A percentile compares a stretch with the other conserved stretches of the same genome.
phyloP scores from a whole-genome alignment of 306 rosid species.

The Cicer yamashitae region DNA sequence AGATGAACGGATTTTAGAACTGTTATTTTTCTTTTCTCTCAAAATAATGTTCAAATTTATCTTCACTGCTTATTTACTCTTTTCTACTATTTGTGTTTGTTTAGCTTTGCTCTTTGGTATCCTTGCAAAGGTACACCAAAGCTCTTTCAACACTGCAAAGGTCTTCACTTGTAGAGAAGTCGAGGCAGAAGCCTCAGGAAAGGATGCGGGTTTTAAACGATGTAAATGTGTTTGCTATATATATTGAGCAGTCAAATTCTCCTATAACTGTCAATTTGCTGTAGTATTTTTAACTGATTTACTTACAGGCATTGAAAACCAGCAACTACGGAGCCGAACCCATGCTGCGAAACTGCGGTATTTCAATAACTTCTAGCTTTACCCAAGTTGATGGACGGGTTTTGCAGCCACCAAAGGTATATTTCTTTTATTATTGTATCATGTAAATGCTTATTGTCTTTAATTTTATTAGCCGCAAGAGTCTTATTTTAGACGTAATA shows the following conservation, averaged over 20 bases:
- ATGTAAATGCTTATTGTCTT: neutral
- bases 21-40: no score
- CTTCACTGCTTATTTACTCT: neutral
- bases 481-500: neutral
- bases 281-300: neutral
- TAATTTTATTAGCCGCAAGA: neutral
- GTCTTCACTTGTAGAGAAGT: slow-evolving; percentile 85
- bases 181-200: slow-evolving; percentile 92
- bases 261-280: neutral
- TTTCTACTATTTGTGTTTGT: neutral
- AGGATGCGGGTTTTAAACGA: slow-evolving; percentile 75
- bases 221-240: slow-evolving; percentile 47
- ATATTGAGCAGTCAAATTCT: neutral
- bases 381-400: slow-evolving; percentile 90
- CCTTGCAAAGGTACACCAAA: slow-evolving; percentile 88
- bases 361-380: slow-evolving; percentile 57
- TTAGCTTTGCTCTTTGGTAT: slow-evolving; percentile 82
- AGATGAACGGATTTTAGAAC: no score
- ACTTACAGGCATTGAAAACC: slow-evolving; percentile 71
- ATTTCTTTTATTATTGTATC: neutral
- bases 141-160: slow-evolving; percentile 80
- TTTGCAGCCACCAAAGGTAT: slow-evolving; percentile 84
- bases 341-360: slow-evolving; percentile 72
- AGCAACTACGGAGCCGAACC: slow-evolving; percentile 80
- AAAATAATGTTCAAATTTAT: neutral